Conservation (phyloP, 305 asterid genomes). For the Solanum hybrid region DNA sequence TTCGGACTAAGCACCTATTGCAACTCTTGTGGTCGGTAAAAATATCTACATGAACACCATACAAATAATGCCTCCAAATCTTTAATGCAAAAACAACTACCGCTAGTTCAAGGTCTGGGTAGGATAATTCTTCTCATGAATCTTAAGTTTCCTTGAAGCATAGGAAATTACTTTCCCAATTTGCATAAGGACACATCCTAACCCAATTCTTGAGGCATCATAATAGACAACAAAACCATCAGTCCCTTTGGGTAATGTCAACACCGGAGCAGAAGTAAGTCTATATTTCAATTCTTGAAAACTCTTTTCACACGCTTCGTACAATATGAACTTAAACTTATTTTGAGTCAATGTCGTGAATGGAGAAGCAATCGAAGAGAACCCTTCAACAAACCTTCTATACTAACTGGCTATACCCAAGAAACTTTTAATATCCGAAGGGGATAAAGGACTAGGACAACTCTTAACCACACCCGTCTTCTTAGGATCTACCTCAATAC, state of each 20-base stretch:
- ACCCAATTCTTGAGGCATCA: not conserved
- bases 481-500: not conserved
- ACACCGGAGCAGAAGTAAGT: not conserved
- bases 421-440: no score
- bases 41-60: not conserved
- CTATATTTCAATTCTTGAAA: not conserved
- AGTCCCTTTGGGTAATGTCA: not conserved
- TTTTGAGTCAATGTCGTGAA: not conserved
- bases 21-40: not conserved
- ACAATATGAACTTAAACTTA: not conserved
- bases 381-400: not conserved
- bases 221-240: not conserved
- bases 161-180: not conserved
- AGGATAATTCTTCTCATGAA: not conserved
- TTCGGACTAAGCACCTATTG: not conserved
- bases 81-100: not conserved
- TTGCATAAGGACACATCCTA: not conserved
- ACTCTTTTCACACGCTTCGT: not conserved
- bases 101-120: not conserved
- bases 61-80: not conserved
- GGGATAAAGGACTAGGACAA: not conserved
- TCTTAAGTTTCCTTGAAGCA: not conserved
- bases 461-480: not conserved
- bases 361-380: not conserved
- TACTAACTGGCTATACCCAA: not conserved